Evolutionary conservation across 2,329 filamentous ascomycete genomes (phyloP).

Genomic region (Venturia oleaginea): DNA sequence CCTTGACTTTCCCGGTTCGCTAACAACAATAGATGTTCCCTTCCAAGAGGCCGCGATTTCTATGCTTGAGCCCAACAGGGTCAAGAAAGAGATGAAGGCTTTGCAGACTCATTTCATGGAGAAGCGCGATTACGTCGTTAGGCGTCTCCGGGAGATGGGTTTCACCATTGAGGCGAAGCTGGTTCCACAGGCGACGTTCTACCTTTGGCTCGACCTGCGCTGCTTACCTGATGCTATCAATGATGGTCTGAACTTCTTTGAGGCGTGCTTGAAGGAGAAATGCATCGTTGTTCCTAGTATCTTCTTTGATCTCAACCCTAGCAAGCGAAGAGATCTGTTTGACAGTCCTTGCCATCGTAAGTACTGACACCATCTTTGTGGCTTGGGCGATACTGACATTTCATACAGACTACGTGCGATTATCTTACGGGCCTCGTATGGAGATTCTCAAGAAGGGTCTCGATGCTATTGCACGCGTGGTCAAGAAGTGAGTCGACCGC

Average conservation of each 20-base stretch:
- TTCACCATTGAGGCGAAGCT: conserved; percentile 60
- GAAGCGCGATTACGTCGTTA: conserved; percentile 87
- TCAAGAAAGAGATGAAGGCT: conserved; percentile 77
- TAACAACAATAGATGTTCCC: conserved; percentile 54
- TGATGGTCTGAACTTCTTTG: conserved; percentile 94
- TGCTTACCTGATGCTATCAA: conserved; percentile 70
- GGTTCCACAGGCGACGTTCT: conserved; percentile 87
- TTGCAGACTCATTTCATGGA: conserved; percentile 83
- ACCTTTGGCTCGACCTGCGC: conserved; percentile 66
- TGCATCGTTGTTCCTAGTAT: conserved; percentile 95
- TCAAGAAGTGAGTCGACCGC: conserved; percentile 28
- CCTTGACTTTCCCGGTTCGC: background rate
- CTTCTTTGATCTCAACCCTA: conserved; percentile 94
- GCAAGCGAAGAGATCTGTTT: conserved; percentile 80
- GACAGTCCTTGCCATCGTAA: conserved; percentile 75
- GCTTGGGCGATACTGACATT: background rate
- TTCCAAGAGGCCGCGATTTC: conserved; percentile 90
- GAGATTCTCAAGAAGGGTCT: conserved; percentile 31
- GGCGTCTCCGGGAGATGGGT: conserved; percentile 72
- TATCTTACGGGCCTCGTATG: conserved; percentile 34
- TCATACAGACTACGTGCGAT: conserved; percentile 27
- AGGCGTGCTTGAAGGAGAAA: conserved; percentile 85
- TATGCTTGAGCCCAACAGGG: conserved; percentile 82
- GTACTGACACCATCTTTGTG: background rate
- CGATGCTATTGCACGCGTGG: conserved; percentile 31